These are phyloP conservation scores for Lotus japonicus DNA, from an alignment of 306 rosid species.

Conservation along the genomic window DNA sequence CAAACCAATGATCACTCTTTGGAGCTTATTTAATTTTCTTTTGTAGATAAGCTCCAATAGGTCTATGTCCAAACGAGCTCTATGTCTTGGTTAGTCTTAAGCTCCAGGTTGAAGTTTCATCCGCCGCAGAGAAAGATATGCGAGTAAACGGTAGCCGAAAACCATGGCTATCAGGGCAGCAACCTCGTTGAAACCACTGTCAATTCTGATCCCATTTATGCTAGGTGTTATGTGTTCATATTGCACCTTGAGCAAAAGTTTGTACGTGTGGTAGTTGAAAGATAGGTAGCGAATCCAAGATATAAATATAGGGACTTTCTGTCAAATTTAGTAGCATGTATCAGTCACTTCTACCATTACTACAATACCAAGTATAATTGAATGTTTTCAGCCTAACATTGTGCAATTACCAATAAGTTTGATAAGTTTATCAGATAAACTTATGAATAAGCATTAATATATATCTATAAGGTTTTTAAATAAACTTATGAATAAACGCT, in stretches of 20 bases:
- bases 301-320: conserved; percentile 79
- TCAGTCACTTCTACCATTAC: neutral
- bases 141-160: conserved; percentile 90
- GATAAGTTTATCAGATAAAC: no score
- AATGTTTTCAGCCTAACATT: no score
- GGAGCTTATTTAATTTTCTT: no score
- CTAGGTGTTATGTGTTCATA: conserved; percentile 43
- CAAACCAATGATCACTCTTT: no score
- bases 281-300: conserved; percentile 89
- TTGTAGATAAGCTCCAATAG: no score
- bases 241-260: conserved; percentile 82
- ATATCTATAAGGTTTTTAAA: no score
- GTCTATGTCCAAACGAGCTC: no score
- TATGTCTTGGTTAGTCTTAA: neutral
- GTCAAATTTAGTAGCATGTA: conserved; percentile 20
- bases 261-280: conserved; percentile 95
- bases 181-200: conserved; percentile 54
- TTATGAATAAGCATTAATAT: no score
- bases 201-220: conserved; percentile 54
- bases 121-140: conserved; percentile 70
- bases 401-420: no score
- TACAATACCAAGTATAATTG: no score
- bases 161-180: conserved; percentile 72
- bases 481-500: no score
- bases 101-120: conserved; percentile 49